Conservation (phyloP, 73 alveolate genomes). For the Loxodes magnus region DNA sequence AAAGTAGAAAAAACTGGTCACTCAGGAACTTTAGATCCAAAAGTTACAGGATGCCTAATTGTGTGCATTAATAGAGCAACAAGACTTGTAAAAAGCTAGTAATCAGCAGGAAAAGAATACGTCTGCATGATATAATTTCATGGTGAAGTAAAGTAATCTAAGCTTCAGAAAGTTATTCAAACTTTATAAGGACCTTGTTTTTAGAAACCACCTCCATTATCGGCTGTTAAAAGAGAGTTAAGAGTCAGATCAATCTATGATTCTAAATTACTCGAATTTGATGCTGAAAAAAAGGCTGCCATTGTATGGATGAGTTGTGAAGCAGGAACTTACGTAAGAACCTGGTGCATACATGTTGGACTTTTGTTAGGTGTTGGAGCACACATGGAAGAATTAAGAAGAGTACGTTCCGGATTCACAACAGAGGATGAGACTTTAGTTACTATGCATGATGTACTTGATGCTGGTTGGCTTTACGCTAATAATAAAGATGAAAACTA, state of each 20-base stretch:
- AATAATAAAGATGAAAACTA: constrained; percentile 93
- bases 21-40: constrained; percentile 99
- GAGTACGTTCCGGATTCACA: constrained; percentile 90
- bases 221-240: constrained; percentile 99
- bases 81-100: constrained; percentile 84
- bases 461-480: constrained; percentile 86
- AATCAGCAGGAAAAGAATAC: constrained; percentile 75
- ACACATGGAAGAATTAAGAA: constrained; percentile 98
- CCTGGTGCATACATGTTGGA: constrained; percentile 98
- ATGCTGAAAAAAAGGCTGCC: constrained; percentile 87
- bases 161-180: constrained; percentile 66
- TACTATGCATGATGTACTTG: constrained; percentile 99
- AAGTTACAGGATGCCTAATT: constrained; percentile 99
- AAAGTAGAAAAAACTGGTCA: constrained; percentile 99
- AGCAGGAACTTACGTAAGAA: constrained; percentile 98
- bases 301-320: constrained; percentile 94
- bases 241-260: constrained; percentile 96
- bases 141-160: constrained; percentile 65
- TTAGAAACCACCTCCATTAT: constrained; percentile 92
- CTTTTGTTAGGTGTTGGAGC: constrained; percentile 96
- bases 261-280: constrained; percentile 91
- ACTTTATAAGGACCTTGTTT: constrained; percentile 83
- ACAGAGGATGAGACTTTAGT: constrained; percentile 89
- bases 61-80: constrained; percentile 99
- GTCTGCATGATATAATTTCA: constrained; percentile 94